Evolutionary conservation across 2,329 filamentous ascomycete species (phyloP).

Genomic region (Xylariaceae sp.): DNA sequence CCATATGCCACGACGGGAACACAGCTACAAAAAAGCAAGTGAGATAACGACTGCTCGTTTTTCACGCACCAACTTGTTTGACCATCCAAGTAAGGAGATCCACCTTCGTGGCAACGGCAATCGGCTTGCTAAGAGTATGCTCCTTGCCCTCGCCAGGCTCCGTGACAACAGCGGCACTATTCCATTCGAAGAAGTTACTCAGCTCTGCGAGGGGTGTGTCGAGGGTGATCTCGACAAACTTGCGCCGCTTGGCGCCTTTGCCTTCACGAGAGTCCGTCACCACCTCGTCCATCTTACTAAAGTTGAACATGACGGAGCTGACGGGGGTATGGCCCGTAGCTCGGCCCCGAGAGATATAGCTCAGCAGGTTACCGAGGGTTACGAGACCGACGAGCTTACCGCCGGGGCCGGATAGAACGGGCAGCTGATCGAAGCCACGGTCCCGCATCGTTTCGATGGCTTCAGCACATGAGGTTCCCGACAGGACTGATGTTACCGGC

Average conservation of each 20-base stretch:
- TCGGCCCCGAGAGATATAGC: conserved; percentile 78
- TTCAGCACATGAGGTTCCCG: conserved; percentile 67
- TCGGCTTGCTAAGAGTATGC: conserved; percentile 59
- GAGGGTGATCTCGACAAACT: conserved; percentile 90
- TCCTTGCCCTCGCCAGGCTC: conserved; percentile 57
- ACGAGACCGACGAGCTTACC: conserved; percentile 81
- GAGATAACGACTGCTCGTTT: not conserved
- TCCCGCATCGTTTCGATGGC: conserved; percentile 98
- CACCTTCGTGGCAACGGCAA: conserved; percentile 93
- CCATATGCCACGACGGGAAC: not conserved
- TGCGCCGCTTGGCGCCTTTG: conserved; percentile 46
- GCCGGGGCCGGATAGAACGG: conserved; percentile 67
- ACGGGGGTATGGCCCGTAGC: conserved; percentile 70
- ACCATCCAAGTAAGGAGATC: conserved; percentile 92
- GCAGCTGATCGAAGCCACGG: conserved; percentile 95
- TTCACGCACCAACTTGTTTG: conserved; percentile 45
- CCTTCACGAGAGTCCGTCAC: conserved; percentile 70
- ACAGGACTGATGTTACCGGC: conserved; percentile 79
- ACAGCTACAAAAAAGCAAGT: not conserved
- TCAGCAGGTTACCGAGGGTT: conserved; percentile 89
- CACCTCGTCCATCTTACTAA: conserved; percentile 78
- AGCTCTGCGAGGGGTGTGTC: conserved; percentile 79
- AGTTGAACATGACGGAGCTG: conserved; percentile 93
- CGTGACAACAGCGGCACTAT: conserved; percentile 90
- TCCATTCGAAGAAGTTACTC: conserved; percentile 96